Base-by-base conservation (phyloP, 2,329 filamentous ascomycete species). In the Trichothecium sympodiale region DNA sequence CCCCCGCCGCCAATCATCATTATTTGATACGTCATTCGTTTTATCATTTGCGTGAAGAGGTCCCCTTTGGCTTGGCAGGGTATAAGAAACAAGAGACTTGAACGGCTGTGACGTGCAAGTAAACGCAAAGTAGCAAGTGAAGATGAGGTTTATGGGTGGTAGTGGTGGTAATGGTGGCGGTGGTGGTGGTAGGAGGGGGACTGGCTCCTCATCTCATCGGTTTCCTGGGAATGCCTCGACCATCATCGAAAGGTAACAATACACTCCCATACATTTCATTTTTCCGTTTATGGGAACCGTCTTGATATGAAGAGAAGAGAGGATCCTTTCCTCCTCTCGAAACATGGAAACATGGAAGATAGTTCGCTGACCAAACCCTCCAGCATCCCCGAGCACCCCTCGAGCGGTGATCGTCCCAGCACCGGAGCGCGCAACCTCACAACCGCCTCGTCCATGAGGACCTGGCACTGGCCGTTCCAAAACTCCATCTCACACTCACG, bases 301-400 rank as follows among this genome's bases (percentile, higher is more conserved):
- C n/a, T n/a, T n/a, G n/a, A n/a, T n/a, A n/a, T n/a, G n/a, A n/a
- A n/a, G n/a, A n/a, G n/a, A n/a, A n/a, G n/a, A n/a, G n/a, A n/a
- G n/a, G n/a, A n/a, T n/a, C n/a, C n/a, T n/a, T n/a, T n/a, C n/a
- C n/a, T n/a, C n/a, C n/a, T n/a, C n/a, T n/a, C n/a, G n/a, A n/a
- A n/a, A n/a, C n/a, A n/a, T n/a, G n/a, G n/a, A n/a, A 29, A 29
- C 17, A 27, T 31, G 18, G 13, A 14, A n/a, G 27, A 36, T 20
- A 17, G 27, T 2, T 15, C 10, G 15, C 17, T 31, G 25, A 9
- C 28, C 26, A 16, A 38, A 33, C 13, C 12, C 4, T 14, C 16
- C 29, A 38, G 38, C 25, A 39, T 39, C 15, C 38, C 38, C 30
- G 38, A 39, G 27, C 17, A 33, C 12, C 38, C 38, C 10, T 25